Base-by-base conservation (phyloP, 768 basidiomycete genomes). In the Rhizopogon rudus region DNA sequence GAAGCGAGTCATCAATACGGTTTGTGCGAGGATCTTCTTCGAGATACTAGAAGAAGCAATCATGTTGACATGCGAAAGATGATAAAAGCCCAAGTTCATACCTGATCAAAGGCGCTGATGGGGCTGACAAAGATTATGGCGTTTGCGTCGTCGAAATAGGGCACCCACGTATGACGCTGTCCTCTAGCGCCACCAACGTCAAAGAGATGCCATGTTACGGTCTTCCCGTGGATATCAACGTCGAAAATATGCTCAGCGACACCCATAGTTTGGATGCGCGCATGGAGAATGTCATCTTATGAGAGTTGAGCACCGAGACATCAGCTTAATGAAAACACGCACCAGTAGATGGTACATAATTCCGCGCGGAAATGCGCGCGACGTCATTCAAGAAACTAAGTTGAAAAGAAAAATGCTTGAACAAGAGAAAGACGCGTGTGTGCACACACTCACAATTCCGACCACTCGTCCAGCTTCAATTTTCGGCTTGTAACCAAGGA, bases 181-280 rank as follows among this genome's bases (percentile, higher is more conserved):
- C 86, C 84, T 56, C 86, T 75, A 43, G 83, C 83, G 54, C 87
- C 86, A 57, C 87, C 84, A 16, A 88, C 85, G 58, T 87, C 87
- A 72, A 74, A 87, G 14, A 88, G 73, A 64, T 85, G 83, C 86
- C 85, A 88, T 13, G 86, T 83, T 12, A 90, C 86, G 28, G 75
- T 72, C 66, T 86, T 91, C 13, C 89, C 88, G 59, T 89, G 87
- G 41, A 91, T 81, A 45, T 86, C 82, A 22, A 93, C 86, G 53
- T 90, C 88, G 61, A 93, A 93, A 31, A 84, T 75, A 61, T 93
- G 90, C 67, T 93, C 91, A 0, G 88, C 80, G 4, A 93, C 86
- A 1, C 91, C 91, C 85, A 93, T 91, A 6, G 91, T 93, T 65
- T 92, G 92, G 52, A 93, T 87, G 37, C 91, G 86, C n/a, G 89